Percentiles rank a stretch among this genome's conserved stretches.
Evolutionary conservation across 352 stramenopile species (phyloP).

Genomic region (Pythium apleroticum): DNA sequence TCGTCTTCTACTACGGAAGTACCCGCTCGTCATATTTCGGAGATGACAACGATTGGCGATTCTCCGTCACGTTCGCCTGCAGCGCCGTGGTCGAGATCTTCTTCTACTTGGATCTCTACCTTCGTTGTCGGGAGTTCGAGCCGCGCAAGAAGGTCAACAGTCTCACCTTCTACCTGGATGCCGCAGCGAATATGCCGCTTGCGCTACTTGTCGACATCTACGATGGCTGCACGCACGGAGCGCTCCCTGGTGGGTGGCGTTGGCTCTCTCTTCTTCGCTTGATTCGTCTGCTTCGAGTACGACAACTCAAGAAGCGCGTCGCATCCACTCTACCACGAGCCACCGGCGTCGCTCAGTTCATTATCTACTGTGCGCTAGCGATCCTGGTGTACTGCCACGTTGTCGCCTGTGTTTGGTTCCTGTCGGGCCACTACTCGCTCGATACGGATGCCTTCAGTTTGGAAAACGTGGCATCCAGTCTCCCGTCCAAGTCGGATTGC

Average conservation of each 20-base stretch:
- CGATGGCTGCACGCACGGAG: slow-evolving; percentile 15
- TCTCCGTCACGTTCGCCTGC: slow-evolving; percentile 22
- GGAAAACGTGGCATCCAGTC: not conserved
- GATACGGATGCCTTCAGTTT: not conserved
- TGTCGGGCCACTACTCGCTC: slow-evolving; percentile 25
- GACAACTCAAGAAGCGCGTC: slow-evolving; percentile 23
- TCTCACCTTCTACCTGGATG: slow-evolving; percentile 26
- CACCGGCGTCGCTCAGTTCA: slow-evolving; percentile 29
- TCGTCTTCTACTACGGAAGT: slow-evolving; percentile 33
- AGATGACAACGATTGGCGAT: slow-evolving; percentile 8
- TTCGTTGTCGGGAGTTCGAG: slow-evolving; percentile 19
- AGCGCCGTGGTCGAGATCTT: slow-evolving; percentile 26
- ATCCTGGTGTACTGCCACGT: slow-evolving; percentile 35
- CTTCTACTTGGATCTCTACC: slow-evolving; percentile 27
- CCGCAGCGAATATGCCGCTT: slow-evolving; percentile 26
- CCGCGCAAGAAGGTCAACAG: slow-evolving; percentile 20
- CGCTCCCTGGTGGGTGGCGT: slow-evolving; percentile 13
- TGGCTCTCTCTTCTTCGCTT: slow-evolving; percentile 30
- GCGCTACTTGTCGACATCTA: slow-evolving; percentile 27
- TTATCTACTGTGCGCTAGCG: slow-evolving; percentile 29
- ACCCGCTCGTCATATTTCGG: slow-evolving; percentile 12
- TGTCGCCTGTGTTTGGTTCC: slow-evolving; percentile 31
- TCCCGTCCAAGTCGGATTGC: slow-evolving; percentile 26
- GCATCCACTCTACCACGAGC: slow-evolving; percentile 16
- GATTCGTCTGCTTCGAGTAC: slow-evolving; percentile 29